A percentile compares a stretch with the other conserved stretches of the same genome.
Conservation (phyloP, 2,329 filamentous ascomycete species). For the Alternaria atra region DNA sequence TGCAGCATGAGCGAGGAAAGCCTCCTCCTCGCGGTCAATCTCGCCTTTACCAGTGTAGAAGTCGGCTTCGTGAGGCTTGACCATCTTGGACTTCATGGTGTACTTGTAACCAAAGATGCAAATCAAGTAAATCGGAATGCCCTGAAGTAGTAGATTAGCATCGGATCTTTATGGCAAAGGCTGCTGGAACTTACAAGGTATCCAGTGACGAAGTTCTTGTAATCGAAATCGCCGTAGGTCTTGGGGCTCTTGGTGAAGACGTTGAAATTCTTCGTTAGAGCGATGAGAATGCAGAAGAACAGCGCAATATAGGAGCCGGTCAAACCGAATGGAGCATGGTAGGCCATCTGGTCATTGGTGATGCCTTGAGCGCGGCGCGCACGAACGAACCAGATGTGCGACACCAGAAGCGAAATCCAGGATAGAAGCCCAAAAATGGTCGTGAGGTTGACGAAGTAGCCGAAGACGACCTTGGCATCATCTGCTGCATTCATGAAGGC, state of each 20-base stretch:
- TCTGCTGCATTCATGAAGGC: conserved; percentile 66
- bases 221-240: conserved; percentile 67
- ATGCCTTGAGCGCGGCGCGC: conserved; percentile 58
- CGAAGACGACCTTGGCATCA: conserved; percentile 55
- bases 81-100: conserved; percentile 38
- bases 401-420: conserved; percentile 61
- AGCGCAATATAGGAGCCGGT: conserved; percentile 74
- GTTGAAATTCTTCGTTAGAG: conserved; percentile 83
- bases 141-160: conserved; percentile 61
- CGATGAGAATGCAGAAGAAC: conserved; percentile 74
- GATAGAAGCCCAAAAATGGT: conserved; percentile 55
- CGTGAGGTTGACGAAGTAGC: conserved; percentile 59
- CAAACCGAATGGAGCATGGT: conserved; percentile 75
- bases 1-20: conserved; percentile 68
- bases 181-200: conserved; percentile 57
- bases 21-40: conserved; percentile 76
- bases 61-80: conserved; percentile 69
- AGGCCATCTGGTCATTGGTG: conserved; percentile 58
- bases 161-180: neutral
- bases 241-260: conserved; percentile 66
- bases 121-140: conserved; percentile 75
- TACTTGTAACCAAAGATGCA: conserved; percentile 68
- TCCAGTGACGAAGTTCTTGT: conserved; percentile 79
- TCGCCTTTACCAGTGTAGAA: conserved; percentile 77
- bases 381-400: conserved; percentile 60